phyloP scores from a whole-genome alignment of 306 rosid genomes.

The Acacia acuminata region DNA sequence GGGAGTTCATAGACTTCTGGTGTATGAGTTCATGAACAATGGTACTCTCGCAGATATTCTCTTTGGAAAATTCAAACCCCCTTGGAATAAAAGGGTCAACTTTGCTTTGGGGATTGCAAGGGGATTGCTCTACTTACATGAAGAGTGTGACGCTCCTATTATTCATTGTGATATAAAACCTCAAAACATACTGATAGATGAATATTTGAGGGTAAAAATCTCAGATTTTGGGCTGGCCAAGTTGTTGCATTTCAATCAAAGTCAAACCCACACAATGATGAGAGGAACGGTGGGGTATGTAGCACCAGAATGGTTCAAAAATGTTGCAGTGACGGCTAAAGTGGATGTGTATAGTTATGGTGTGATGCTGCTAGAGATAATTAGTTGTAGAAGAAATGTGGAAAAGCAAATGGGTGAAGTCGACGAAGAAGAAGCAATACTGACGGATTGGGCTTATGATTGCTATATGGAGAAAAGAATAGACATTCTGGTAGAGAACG shows the following conservation, averaged over 20 bases:
- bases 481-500: too few relatives aligned
- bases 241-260: background rate
- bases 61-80: constrained; percentile 35
- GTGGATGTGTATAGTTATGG: background rate
- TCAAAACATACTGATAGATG: constrained; percentile 21
- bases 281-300: background rate
- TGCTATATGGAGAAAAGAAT: too few relatives aligned
- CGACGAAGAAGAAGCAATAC: background rate
- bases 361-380: background rate
- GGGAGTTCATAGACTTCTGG: constrained; percentile 39
- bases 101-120: constrained; percentile 51
- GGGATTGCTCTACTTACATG: constrained; percentile 47
- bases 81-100: constrained; percentile 35
- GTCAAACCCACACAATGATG: background rate
- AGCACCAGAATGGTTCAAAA: background rate
- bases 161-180: constrained; percentile 55
- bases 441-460: background rate
- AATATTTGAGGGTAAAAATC: background rate
- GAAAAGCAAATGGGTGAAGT: background rate
- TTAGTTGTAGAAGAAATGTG: background rate
- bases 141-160: constrained; percentile 48
- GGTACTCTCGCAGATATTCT: constrained; percentile 38
- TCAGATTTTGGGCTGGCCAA: background rate
- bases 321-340: background rate
- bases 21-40: constrained; percentile 49